Conservation (phyloP, 2,329 filamentous ascomycete species). For the Aureobasidium melanogenum region DNA sequence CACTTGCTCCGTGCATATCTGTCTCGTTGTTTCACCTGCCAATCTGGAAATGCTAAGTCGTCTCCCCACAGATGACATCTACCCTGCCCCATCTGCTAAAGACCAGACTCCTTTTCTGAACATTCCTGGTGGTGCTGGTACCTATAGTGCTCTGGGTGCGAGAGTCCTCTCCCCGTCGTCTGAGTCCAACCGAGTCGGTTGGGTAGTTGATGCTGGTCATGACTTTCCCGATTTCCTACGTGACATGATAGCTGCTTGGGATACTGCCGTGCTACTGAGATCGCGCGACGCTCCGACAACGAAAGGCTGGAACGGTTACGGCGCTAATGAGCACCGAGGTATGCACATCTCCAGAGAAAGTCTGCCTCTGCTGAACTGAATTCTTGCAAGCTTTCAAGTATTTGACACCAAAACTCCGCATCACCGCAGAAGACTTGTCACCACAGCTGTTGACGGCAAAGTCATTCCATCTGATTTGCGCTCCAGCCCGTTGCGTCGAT, state of each 20-base stretch:
- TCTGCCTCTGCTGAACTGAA: not conserved
- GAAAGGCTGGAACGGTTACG: conserved; percentile 86
- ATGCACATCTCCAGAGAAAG: conserved; percentile 32
- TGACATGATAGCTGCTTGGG: conserved; percentile 60
- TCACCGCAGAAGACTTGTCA: conserved; percentile 65
- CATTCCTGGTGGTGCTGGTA: conserved; percentile 80
- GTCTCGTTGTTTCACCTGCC: not conserved
- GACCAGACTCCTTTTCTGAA: conserved; percentile 50
- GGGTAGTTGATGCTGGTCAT: conserved; percentile 82
- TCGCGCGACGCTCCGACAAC: conserved; percentile 67
- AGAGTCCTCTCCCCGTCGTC: conserved; percentile 76
- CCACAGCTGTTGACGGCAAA: conserved; percentile 58
- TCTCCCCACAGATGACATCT: conserved; percentile 67
- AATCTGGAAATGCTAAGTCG: not conserved
- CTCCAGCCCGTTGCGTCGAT: conserved; percentile 64
- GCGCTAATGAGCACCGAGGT: conserved; percentile 37
- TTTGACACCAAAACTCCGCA: conserved; percentile 71
- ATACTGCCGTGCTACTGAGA: conserved; percentile 63
- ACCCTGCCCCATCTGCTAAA: conserved; percentile 63
- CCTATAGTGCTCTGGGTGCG: conserved; percentile 80
- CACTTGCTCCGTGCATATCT: not conserved
- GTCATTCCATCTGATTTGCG: conserved; percentile 84
- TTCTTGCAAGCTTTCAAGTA: conserved; percentile 60
- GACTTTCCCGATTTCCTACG: conserved; percentile 70
- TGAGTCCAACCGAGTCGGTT: conserved; percentile 61